A percentile compares a stretch with the other conserved stretches of the same genome.
phyloP scores from a whole-genome alignment of 2,329 filamentous ascomycete species.

The Malbranchea cinnamomea region DNA sequence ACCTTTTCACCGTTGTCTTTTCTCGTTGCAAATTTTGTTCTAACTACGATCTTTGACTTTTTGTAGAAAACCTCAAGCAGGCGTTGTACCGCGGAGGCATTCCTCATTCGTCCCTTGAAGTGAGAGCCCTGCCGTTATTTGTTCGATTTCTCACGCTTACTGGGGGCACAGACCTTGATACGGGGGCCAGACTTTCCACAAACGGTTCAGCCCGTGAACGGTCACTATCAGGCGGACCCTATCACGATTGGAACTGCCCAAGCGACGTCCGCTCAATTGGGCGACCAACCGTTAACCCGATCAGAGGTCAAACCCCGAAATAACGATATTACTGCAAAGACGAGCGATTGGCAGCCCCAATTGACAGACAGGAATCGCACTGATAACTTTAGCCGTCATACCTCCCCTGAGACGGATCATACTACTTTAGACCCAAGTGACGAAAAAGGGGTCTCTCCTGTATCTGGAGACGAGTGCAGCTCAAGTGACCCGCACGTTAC shows the following conservation, averaged over 20 bases:
- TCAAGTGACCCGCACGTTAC: constrained; percentile 10
- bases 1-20: background rate
- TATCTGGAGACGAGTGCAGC: constrained; percentile 10
- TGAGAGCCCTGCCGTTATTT: no score
- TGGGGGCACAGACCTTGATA: constrained; percentile 10
- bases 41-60: constrained; percentile 2
- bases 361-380: background rate
- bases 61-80: constrained; percentile 31
- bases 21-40: background rate
- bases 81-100: constrained; percentile 38
- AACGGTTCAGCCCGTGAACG: no score
- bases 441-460: constrained; percentile 13
- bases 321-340: background rate
- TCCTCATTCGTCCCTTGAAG: constrained; percentile 34
- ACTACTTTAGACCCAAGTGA: constrained; percentile 14
- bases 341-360: background rate
- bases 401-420: constrained; percentile 14
- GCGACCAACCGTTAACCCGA: background rate
- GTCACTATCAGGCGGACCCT: background rate
- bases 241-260: background rate
- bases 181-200: no score
- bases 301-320: background rate
- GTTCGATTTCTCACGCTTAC: no score
- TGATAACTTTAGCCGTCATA: constrained; percentile 3
- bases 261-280: background rate